Conservation (phyloP, 2,329 filamentous ascomycete species). For the Trichoderma sp. region DNA sequence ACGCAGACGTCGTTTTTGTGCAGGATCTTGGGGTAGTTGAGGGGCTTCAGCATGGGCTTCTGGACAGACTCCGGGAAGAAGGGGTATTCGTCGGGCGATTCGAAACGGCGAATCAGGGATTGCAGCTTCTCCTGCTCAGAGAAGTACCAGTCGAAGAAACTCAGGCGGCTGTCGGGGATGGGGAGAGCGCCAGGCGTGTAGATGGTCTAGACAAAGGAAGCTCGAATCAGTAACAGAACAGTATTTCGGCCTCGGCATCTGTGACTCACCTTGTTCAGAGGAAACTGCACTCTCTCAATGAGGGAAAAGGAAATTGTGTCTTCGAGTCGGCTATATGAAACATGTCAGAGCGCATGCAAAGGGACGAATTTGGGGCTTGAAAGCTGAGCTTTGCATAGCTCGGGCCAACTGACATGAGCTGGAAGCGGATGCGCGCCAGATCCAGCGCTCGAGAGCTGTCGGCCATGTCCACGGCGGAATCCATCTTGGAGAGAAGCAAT, state of each 20-base stretch:
- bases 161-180: slow-evolving; percentile 70
- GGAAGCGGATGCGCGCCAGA: slow-evolving; percentile 86
- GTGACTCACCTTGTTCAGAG: slow-evolving; percentile 62
- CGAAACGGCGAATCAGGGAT: slow-evolving; percentile 88
- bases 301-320: slow-evolving; percentile 97
- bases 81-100: slow-evolving; percentile 94
- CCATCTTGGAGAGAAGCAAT: slow-evolving; percentile 58
- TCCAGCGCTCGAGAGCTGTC: slow-evolving; percentile 84
- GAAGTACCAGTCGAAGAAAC: slow-evolving; percentile 93
- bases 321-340: slow-evolving; percentile 72
- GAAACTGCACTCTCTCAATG: slow-evolving; percentile 97
- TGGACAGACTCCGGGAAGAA: slow-evolving; percentile 87
- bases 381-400: neutral
- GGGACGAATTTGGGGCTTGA: neutral
- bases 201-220: slow-evolving; percentile 56
- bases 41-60: slow-evolving; percentile 77
- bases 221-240: slow-evolving; percentile 1
- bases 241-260: neutral
- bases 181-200: slow-evolving; percentile 78
- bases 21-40: slow-evolving; percentile 85
- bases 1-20: slow-evolving; percentile 88
- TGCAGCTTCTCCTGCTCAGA: slow-evolving; percentile 86
- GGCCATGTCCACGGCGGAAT: slow-evolving; percentile 82
- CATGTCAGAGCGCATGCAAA: slow-evolving; percentile 19
- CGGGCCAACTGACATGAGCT: slow-evolving; percentile 70